Conservation (phyloP, 306 rosid species). For the Acmispon strigosus region DNA sequence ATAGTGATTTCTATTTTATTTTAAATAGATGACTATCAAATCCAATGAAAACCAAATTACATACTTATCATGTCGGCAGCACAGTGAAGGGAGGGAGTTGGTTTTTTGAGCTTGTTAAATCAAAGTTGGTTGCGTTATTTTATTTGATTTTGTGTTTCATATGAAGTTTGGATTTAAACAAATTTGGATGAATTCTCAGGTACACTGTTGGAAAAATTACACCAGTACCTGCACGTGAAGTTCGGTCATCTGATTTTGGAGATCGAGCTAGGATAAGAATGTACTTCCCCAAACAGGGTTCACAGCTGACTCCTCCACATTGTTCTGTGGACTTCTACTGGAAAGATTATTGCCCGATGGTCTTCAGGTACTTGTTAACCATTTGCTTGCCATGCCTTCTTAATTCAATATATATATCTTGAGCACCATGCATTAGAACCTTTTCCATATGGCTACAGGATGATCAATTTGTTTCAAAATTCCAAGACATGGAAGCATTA, state of each 20-base stretch:
- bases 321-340: slow-evolving; percentile 73
- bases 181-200: slow-evolving; percentile 52
- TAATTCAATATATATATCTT: neutral
- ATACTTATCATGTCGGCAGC: neutral
- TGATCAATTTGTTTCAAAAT: neutral
- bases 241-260: slow-evolving; percentile 90
- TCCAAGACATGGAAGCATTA: neutral
- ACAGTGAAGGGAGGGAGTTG: neutral
- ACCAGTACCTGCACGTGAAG: slow-evolving; percentile 93
- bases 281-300: slow-evolving; percentile 83
- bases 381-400: neutral
- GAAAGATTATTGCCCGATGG: slow-evolving; percentile 99
- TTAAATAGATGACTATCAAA: too few species aligned
- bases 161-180: slow-evolving; percentile 7
- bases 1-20: too few species aligned
- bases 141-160: neutral
- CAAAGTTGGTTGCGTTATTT: neutral
- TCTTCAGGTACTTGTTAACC: slow-evolving; percentile 70
- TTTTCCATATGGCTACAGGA: slow-evolving; percentile 4
- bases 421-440: slow-evolving; percentile 20
- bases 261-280: slow-evolving; percentile 87
- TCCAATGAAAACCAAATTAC: neutral
- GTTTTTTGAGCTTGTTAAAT: neutral
- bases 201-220: slow-evolving; percentile 97
- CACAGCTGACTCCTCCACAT: slow-evolving; percentile 92